Base-by-base conservation (phyloP, 805 yeast species). In the Saturnispora bothae region DNA sequence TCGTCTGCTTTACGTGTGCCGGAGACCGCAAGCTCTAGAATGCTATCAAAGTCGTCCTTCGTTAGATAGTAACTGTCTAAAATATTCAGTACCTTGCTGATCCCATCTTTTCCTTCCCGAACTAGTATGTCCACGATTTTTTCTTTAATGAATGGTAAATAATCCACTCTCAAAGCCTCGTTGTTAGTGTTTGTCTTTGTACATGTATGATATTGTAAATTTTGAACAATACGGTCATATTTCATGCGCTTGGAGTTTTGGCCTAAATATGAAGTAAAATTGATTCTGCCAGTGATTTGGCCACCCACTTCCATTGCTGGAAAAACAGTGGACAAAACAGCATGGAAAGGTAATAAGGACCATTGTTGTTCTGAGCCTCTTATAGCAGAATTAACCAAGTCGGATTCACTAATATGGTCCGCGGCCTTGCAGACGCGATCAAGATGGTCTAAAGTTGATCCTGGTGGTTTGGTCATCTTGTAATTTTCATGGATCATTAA, bases 401-500 rank as follows among this genome's bases (percentile, higher is more conserved):
- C 97, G 12, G 86, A 81, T 39, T 71, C 70, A n/a, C 95, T 81
- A 33, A 92, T 83, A 34, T 83, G 73, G 48, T 85, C 85, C 0
- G 97, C 84, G 0, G 98, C 97, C 21, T 66, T 61, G 1, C 84
- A 80, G 1, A 80, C 76, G 14, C 76, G 63, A 45, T 71, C 66
- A 42, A 89, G 59, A 46, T 77, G 83, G 9, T 69, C 64, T 18
- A 61, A 47, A n/a, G 70, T 64, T 9, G 63, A 52, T 14, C 50
- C 36, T 6, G 65, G 43, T 2, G 94, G 95, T 29, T 63, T 63
- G 0, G 94, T 78, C 26, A 61, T 61, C 34, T 84, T 58, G 55
- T 92, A 92, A 60, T 92, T 92, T 56, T 92, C 98, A 54, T 89
- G 96, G 38, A 92, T 73, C 97, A 92, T 89, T 44, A 89, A 66